Base-by-base conservation (phyloP, 139 green algal species). In the Haematococcus sp. region DNA sequence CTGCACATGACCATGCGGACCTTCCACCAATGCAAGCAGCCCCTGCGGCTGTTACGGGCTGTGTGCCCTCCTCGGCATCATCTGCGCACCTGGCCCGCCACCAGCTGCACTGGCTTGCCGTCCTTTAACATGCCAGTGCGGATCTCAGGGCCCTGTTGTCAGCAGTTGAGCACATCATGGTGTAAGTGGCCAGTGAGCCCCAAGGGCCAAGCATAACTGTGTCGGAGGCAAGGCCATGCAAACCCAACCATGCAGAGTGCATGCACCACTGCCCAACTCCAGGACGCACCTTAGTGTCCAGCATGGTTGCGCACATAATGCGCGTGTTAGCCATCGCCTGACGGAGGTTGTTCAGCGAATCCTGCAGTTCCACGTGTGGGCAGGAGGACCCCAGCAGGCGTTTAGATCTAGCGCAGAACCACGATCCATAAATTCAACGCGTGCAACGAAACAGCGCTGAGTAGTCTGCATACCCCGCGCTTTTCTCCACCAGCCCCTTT, bases 251-350 rank as follows among this genome's bases (percentile, higher is more conserved):
- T 49, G 40, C 40, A 49, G 7, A 49, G 7, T 49, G 40, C 11
- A 49, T 11, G 7, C 40, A 49, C 7, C 40, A 49, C 40, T n/a
- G n/a, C n/a, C n/a, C n/a, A n/a, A n/a, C 15, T 54, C 20, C 9
- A 60, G 20, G 19, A 43, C 33, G 16, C 52, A 93, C 94, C 91
- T 99, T 99, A 43, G 95, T 99, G 77, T 99, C 95, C 22, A 99
- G 92, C 93, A 99, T 95, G 9, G 98, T 92, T 13, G 95, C 95
- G 78, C 94, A 98, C 89, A 98, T 96, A 63, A 98, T 97, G 25
- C 89, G 80, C 1, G 95, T 97, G 82, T 97, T 95, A 25, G 75
- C 34, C 81, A 93, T 94, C 9, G 92, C 95, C 25, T 84, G 46
- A 11, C 92, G 80, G 67, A 99, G 74, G 73, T 94, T 94, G 77